phyloP scores from a whole-genome alignment of 2,329 filamentous ascomycete species.

The Ilyonectria destructans region DNA sequence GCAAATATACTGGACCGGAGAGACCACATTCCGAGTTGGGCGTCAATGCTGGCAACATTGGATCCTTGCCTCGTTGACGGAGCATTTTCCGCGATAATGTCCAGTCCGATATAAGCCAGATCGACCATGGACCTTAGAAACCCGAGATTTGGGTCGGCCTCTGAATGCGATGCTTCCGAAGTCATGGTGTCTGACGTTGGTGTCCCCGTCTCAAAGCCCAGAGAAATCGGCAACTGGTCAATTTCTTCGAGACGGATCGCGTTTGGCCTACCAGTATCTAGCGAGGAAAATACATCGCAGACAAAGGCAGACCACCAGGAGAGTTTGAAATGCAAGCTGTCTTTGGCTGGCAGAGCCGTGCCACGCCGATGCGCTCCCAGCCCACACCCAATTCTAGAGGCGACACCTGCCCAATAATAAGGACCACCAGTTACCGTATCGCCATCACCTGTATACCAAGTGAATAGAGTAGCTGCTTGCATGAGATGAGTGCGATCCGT shows the following conservation, averaged over 20 bases:
- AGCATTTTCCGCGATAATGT: conserved; percentile 40
- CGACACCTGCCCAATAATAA: conserved; percentile 46
- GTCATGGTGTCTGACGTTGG: conserved; percentile 1
- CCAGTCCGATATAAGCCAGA: conserved; percentile 41
- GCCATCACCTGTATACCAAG: conserved; percentile 42
- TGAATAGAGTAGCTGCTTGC: conserved; percentile 43
- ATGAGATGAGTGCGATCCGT: conserved; percentile 44
- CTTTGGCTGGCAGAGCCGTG: conserved; percentile 31
- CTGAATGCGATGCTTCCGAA: conserved; percentile 11
- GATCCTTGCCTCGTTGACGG: conserved; percentile 31
- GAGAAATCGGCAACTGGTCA: conserved; percentile 41
- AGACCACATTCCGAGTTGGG: conserved; percentile 40
- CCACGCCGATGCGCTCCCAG: conserved; percentile 40
- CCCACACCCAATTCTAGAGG: conserved; percentile 42
- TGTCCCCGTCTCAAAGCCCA: conserved; percentile 35
- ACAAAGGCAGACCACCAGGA: conserved; percentile 46
- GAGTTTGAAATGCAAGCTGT: conserved; percentile 40
- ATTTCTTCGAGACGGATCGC: conserved; percentile 45
- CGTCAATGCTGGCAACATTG: conserved; percentile 39
- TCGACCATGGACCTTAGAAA: conserved; percentile 43
- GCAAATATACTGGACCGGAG: conserved; percentile 42
- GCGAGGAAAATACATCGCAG: conserved; percentile 41
- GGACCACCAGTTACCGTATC: conserved; percentile 43
- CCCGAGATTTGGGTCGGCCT: conserved; percentile 21
- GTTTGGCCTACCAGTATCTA: conserved; percentile 42